A percentile compares a stretch with the other conserved stretches of the same genome.
Evolutionary conservation across 2,329 filamentous ascomycete genomes (phyloP).

Genomic region (Cercospora zeae-maydis): DNA sequence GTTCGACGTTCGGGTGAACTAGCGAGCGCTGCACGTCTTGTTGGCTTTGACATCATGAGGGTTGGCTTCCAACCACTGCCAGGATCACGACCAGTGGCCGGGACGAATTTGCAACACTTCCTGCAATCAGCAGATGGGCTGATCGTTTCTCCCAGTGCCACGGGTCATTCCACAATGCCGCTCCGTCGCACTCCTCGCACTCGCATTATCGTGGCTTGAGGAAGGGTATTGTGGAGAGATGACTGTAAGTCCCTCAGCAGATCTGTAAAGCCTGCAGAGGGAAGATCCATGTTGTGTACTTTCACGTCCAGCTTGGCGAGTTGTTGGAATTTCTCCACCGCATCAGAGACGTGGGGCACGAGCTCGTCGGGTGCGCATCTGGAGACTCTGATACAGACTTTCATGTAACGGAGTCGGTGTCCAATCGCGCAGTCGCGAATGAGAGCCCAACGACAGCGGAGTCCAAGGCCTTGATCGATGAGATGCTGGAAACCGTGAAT

Average conservation of each 20-base stretch:
- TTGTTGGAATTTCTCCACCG: not conserved
- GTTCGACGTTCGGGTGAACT: not conserved
- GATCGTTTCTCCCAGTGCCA: not conserved
- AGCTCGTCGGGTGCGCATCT: not conserved
- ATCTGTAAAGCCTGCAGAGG: not conserved
- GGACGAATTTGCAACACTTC: not conserved
- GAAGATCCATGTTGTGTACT: not conserved
- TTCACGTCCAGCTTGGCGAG: not conserved
- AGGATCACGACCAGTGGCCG: not conserved
- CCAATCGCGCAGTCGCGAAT: not conserved
- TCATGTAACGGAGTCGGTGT: not conserved
- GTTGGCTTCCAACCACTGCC: not conserved
- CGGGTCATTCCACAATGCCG: not conserved
- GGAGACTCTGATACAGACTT: not conserved
- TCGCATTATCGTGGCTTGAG: not conserved
- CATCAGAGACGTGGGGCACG: not conserved
- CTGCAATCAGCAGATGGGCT: not conserved
- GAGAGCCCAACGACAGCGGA: not conserved
- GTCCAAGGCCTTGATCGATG: not conserved
- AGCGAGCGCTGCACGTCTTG: not conserved
- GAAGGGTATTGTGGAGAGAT: not conserved
- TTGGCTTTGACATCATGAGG: not conserved
- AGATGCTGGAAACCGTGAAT: not conserved
- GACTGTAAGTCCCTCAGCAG: not conserved
- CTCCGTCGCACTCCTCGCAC: not conserved